phyloP scores from a whole-genome alignment of 116 monocot genomes.

The Trichopus zeylanicus region DNA sequence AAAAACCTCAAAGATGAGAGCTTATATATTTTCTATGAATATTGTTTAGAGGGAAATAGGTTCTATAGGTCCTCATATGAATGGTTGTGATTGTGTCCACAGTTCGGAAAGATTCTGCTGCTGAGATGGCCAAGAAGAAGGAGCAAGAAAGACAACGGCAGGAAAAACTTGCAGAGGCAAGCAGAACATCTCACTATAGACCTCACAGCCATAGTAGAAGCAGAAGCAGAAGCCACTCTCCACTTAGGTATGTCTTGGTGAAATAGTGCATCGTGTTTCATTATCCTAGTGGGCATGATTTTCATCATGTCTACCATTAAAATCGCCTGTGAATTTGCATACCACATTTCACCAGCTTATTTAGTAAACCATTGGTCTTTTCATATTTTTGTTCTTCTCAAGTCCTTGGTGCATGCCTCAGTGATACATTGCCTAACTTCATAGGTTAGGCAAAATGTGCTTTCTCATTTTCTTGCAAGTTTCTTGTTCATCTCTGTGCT shows the following conservation, averaged over 20 bases:
- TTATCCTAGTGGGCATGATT: no score
- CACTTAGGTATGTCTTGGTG: slow-evolving; percentile 62
- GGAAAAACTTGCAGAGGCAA: slow-evolving; percentile 80
- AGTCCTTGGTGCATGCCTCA: no score
- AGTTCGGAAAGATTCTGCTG: slow-evolving; percentile 93
- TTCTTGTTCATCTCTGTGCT: no score
- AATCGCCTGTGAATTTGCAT: no score
- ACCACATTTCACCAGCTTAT: no score
- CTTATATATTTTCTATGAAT: background rate
- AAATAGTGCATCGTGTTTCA: no score
- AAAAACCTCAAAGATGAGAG: background rate
- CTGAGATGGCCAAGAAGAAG: slow-evolving; percentile 82
- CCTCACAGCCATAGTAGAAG: slow-evolving; percentile 55
- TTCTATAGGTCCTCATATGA: background rate
- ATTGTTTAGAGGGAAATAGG: background rate
- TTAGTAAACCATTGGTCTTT: no score
- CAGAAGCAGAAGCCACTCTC: slow-evolving; percentile 50
- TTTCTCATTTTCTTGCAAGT: no score
- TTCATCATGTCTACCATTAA: no score
- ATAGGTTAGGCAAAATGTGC: no score
- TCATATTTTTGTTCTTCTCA: no score
- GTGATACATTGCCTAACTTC: no score
- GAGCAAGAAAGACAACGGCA: slow-evolving; percentile 85
- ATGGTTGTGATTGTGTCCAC: slow-evolving; percentile 10
- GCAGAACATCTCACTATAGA: slow-evolving; percentile 54